A percentile compares a stretch with the other conserved stretches of the same genome.
Conservation (phyloP, 192 early-diverging fungal species). For the Linnemannia elongata region DNA sequence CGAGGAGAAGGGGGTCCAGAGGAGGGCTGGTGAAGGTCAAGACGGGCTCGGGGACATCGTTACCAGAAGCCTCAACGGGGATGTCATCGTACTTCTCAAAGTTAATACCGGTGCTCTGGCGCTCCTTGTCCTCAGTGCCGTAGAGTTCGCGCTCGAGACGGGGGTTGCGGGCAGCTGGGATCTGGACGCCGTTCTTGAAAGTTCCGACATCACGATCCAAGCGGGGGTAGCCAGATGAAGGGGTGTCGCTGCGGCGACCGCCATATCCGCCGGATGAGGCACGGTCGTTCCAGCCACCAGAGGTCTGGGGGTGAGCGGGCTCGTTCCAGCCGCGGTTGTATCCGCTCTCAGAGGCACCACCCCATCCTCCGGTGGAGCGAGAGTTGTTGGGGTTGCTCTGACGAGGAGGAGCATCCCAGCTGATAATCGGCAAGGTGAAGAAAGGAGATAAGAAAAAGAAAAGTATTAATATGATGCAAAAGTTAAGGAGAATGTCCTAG, state of each 20-base stretch:
- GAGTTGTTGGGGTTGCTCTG: conserved; percentile 6
- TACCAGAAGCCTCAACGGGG: conserved; percentile 91
- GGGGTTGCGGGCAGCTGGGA: conserved; percentile 82
- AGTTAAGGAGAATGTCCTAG: not conserved
- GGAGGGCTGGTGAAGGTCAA: conserved; percentile 68
- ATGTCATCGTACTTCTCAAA: conserved; percentile 99
- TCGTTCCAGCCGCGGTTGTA: conserved; percentile 56
- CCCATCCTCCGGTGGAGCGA: conserved; percentile 35
- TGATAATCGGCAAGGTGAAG: not conserved
- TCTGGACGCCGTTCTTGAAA: conserved; percentile 78
- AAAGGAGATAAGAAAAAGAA: not conserved
- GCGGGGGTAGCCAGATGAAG: conserved; percentile 61
- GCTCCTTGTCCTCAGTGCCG: conserved; percentile 80
- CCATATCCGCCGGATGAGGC: conserved; percentile 65
- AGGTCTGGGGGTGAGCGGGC: conserved; percentile 42
- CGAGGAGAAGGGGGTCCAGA: conserved; percentile 88
- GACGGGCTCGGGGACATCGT: conserved; percentile 76
- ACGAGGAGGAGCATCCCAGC: conserved; percentile 50
- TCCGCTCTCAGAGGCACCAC: conserved; percentile 58
- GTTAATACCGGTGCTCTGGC: conserved; percentile 94
- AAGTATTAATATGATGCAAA: conserved; percentile 2
- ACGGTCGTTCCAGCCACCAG: conserved; percentile 48
- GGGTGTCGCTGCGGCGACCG: conserved; percentile 43
- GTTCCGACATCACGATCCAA: conserved; percentile 57
- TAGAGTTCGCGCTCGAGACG: conserved; percentile 87